Evolutionary conservation across 768 basidiomycete species (phyloP).

Genomic region (Rhizopogon salebrosus): DNA sequence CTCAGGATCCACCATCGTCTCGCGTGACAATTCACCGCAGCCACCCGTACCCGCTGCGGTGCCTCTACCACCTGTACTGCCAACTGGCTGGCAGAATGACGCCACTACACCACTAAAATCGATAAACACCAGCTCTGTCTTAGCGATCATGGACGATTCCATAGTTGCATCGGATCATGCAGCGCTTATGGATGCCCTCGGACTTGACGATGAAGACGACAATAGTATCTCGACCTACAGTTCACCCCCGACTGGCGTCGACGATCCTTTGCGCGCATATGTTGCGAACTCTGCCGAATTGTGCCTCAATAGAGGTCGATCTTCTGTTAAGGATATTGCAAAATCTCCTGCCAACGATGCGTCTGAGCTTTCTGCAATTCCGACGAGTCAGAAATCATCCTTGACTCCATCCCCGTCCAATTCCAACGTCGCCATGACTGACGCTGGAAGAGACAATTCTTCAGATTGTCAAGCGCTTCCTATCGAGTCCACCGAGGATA

Average conservation of each 20-base stretch:
- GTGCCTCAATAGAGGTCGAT: no score
- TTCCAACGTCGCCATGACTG: background rate
- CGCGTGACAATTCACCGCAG: no score
- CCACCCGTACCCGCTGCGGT: no score
- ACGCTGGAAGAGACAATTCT: slow-evolving; percentile 2
- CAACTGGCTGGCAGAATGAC: background rate
- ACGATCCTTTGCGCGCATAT: background rate
- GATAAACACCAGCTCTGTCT: background rate
- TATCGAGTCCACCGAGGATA: slow-evolving; percentile 4
- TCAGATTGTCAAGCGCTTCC: slow-evolving; percentile 1
- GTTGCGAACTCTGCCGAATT: background rate
- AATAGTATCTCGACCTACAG: background rate
- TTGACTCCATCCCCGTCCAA: background rate
- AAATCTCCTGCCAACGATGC: no score
- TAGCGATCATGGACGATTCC: background rate
- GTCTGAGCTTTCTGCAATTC: background rate
- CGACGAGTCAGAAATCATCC: background rate
- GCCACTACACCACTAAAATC: background rate
- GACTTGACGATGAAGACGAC: background rate
- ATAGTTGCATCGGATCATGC: background rate
- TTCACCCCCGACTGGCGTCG: no score
- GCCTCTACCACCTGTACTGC: no score
- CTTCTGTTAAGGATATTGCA: background rate
- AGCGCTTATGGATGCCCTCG: slow-evolving; percentile 1
- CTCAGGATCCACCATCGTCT: background rate